Evolutionary conservation across 805 yeast genomes (phyloP), one percentile per base, ranked within the genome.

Genomic region (Jamesozyma spencerorum): DNA sequence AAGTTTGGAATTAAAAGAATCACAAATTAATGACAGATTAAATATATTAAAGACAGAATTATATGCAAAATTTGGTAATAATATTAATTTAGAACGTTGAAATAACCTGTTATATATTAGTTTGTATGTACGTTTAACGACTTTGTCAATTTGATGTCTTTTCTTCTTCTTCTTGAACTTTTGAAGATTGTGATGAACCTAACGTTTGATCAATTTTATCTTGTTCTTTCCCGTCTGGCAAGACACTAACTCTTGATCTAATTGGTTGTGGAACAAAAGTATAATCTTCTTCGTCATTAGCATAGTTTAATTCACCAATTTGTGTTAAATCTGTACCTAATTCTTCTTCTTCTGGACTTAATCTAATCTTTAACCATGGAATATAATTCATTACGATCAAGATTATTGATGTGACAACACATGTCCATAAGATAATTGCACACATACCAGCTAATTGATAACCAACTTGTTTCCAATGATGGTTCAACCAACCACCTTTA

Each of bases 401-500:
- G 34, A 90, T 66, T 43, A 83, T 68, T 4, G 82, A 72, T 22
- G 95, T 84, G 41, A 85, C 76, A 5, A 64, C 71, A 53, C 84
- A 80, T 3, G 94, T 72, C 85, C 94, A 90, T 12, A 73, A 69
- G 39, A 80, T 80, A 44, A 79, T 77, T 11, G 94, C 72, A 44
- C 70, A 63, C 47, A 79, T 70, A 35, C 83, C 94, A 19, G 95
- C 90, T 49, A 86, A 66, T 70, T 90, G 97, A 65, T 81, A 81
- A 50, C 94, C 92, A 49, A 87, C 75, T 68, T 87, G 97, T 44
- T 65, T 71, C 63, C 72, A 85, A 70, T 85, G 75, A 53, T 83
- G 86, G 69, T 83, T 82, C 46, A 87, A 64, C 92, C 95, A 85
- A 45, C 96, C 97, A 55, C 95, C 94, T 20, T 59, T 70, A 49